These are phyloP conservation scores for Cordyceps cicadae DNA, from an alignment of 2,329 filamentous ascomycete species.

Conservation along the genomic window DNA sequence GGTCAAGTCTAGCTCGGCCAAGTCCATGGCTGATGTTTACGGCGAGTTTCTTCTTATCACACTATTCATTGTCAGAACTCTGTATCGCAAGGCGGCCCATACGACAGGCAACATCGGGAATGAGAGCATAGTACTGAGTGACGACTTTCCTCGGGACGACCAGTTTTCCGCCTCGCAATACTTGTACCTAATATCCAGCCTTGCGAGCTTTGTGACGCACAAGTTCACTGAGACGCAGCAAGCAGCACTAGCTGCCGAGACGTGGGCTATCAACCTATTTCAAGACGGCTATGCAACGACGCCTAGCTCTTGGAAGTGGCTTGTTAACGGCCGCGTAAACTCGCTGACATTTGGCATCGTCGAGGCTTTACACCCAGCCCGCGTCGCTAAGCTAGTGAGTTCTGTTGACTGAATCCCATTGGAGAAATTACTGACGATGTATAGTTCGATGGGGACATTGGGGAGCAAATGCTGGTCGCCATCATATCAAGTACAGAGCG, in stretches of 20 bases:
- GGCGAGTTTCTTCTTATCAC: slow-evolving; percentile 32
- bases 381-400: slow-evolving; percentile 28
- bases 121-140: slow-evolving; percentile 20
- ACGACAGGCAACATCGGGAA: slow-evolving; percentile 19
- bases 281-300: slow-evolving; percentile 21
- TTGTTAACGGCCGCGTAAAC: slow-evolving; percentile 23
- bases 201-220: slow-evolving; percentile 29
- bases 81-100: slow-evolving; percentile 35
- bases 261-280: slow-evolving; percentile 31
- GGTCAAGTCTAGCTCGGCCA: slow-evolving; percentile 15
- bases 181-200: slow-evolving; percentile 27
- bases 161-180: slow-evolving; percentile 25
- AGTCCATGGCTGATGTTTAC: slow-evolving; percentile 4
- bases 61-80: slow-evolving; percentile 28
- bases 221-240: slow-evolving; percentile 32
- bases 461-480: slow-evolving; percentile 27
- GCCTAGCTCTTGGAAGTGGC: slow-evolving; percentile 24
- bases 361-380: slow-evolving; percentile 26
- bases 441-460: slow-evolving; percentile 30
- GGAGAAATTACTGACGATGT: slow-evolving; percentile 11
- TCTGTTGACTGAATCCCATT: background rate
- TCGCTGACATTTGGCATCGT: slow-evolving; percentile 32
- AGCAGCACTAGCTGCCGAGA: slow-evolving; percentile 23
- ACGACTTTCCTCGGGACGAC: slow-evolving; percentile 23
- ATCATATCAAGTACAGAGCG: slow-evolving; percentile 17